phyloP scores from a whole-genome alignment of 345 rosid genomes.

The Garcia nutans region DNA sequence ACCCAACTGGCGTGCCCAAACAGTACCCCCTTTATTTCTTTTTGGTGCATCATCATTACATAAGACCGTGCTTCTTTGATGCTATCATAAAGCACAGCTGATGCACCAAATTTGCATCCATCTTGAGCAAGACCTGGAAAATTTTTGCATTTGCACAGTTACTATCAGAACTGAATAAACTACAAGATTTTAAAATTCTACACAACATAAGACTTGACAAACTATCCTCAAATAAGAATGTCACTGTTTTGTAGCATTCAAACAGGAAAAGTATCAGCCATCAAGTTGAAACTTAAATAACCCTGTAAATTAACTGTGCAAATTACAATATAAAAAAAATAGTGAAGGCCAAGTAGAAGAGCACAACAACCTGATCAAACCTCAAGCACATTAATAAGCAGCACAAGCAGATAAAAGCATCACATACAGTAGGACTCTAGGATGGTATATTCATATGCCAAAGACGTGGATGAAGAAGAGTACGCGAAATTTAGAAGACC shows the following conservation, averaged over 20 bases:
- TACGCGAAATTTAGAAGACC: neutral
- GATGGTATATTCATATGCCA: neutral
- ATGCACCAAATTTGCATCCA: constrained; percentile 84
- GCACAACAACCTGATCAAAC: neutral
- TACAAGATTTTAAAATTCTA: neutral
- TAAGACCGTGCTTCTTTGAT: constrained; percentile 73
- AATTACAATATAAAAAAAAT: neutral
- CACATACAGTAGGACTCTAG: neutral
- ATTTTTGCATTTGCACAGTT: constrained; percentile 7
- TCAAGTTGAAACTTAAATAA: neutral
- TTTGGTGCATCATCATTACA: constrained; percentile 63
- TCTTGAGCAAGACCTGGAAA: constrained; percentile 79
- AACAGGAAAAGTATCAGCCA: neutral
- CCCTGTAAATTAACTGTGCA: neutral
- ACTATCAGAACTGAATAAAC: constrained; percentile 17
- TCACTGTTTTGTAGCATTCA: neutral
- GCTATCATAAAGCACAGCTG: constrained; percentile 79
- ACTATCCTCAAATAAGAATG: neutral
- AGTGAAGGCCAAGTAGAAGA: neutral
- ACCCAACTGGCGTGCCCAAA: constrained; percentile 98
- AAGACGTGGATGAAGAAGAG: neutral
- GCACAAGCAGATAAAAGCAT: neutral
- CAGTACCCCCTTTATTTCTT: constrained; percentile 52
- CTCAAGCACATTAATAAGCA: constrained; percentile 1
- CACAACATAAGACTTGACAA: neutral